Evolutionary conservation across 1,284 basidiomycete species (phyloP).

Genomic region (Ceratobasidium papillatum): DNA sequence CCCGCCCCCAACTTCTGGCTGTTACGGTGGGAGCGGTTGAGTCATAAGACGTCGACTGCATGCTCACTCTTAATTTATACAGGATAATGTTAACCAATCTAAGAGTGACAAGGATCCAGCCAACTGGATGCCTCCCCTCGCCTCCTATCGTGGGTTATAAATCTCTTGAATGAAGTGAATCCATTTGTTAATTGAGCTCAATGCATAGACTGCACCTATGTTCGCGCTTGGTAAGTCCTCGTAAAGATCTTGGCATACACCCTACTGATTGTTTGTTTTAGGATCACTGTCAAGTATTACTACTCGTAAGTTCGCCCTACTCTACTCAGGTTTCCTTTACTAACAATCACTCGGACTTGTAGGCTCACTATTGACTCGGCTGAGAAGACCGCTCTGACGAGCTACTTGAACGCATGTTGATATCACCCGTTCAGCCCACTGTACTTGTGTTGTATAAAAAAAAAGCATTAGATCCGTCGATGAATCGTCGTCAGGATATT

Average conservation of each 20-base stretch:
- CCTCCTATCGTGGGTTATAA: slow-evolving; percentile 52
- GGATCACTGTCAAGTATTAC: slow-evolving; percentile 57
- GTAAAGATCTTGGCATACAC: background rate
- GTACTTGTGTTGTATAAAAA: background rate
- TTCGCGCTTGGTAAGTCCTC: slow-evolving; percentile 32
- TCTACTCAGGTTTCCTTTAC: background rate
- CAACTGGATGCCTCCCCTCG: slow-evolving; percentile 59
- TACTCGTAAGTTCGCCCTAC: slow-evolving; percentile 48
- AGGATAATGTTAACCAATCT: slow-evolving; percentile 52
- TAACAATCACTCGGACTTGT: background rate
- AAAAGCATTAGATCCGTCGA: background rate
- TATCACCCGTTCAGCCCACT: background rate
- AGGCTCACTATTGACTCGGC: slow-evolving; percentile 56
- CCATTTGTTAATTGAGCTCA: slow-evolving; percentile 49
- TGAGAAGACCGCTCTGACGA: slow-evolving; percentile 52
- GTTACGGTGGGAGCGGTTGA: slow-evolving; percentile 53
- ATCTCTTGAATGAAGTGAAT: too few relatives aligned
- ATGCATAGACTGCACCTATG: slow-evolving; percentile 39
- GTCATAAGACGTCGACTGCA: background rate
- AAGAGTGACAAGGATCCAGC: slow-evolving; percentile 58
- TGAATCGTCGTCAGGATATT: too few relatives aligned
- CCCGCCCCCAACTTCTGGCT: slow-evolving; percentile 61
- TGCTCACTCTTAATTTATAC: background rate
- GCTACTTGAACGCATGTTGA: slow-evolving; percentile 49
- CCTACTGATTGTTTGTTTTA: background rate